Evolutionary conservation across 345 rosid species (phyloP).

Genomic region (Draba incana): DNA sequence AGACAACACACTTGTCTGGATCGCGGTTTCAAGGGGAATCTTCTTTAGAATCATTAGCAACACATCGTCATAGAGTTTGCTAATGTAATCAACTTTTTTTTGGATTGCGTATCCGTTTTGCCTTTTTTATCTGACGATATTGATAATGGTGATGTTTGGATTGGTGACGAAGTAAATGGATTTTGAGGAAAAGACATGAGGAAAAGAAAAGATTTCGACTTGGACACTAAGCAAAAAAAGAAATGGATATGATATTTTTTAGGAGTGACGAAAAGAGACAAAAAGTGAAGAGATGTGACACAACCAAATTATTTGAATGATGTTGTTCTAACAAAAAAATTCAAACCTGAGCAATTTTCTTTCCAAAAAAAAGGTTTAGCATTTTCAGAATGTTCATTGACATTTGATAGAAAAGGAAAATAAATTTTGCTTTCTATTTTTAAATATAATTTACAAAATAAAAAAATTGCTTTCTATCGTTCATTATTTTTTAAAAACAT

Average conservation of each 20-base stretch:
- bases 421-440: neutral
- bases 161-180: neutral
- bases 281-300: neutral
- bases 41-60: slow-evolving; percentile 1
- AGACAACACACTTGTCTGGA: too few species aligned
- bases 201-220: neutral
- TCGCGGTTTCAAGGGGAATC: neutral
- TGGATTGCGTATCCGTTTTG: neutral
- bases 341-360: too few species aligned
- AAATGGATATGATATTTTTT: neutral
- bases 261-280: neutral
- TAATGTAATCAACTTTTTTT: neutral
- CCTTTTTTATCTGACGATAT: neutral
- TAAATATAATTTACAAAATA: too few species aligned
- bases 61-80: neutral
- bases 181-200: slow-evolving; percentile 19
- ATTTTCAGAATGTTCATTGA: neutral
- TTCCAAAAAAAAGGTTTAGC: too few species aligned
- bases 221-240: neutral
- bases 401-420: neutral
- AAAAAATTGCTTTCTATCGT: too few species aligned
- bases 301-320: neutral
- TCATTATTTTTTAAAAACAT: too few species aligned
- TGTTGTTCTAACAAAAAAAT: too few species aligned
- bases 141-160: neutral